Percentiles rank a stretch among this genome's conserved stretches.
These are phyloP conservation scores for Nicotiana knightiana DNA, from an alignment of 257 asterid species.

Conservation along the genomic window DNA sequence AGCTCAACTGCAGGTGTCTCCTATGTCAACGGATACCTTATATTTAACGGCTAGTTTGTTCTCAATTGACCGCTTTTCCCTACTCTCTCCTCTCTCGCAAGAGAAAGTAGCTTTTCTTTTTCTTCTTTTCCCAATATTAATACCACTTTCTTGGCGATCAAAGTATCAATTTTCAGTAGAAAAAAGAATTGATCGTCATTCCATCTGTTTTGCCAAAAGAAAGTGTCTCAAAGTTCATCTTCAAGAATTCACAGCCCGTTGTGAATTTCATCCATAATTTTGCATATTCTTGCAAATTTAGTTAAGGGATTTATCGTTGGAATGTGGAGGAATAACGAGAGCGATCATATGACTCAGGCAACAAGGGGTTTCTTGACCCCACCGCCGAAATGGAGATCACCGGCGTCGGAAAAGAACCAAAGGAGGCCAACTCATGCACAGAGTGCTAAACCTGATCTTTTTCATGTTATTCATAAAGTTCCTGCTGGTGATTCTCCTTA, in stretches of 20 bases:
- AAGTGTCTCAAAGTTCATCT: slow-evolving; percentile 4
- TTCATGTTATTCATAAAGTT: slow-evolving; percentile 67
- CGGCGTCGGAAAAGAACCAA: slow-evolving; percentile 51
- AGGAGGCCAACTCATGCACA: slow-evolving; percentile 24
- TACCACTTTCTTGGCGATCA: background rate
- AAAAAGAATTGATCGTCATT: background rate
- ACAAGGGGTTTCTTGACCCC: slow-evolving; percentile 71
- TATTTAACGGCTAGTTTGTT: slow-evolving; percentile 9
- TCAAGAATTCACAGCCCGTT: background rate
- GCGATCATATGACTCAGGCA: background rate
- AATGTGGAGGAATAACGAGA: slow-evolving; percentile 1
- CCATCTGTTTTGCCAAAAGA: background rate
- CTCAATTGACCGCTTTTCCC: background rate
- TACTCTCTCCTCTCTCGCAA: background rate
- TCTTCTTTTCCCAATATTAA: background rate
- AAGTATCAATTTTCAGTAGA: background rate
- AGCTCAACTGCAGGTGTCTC: background rate
- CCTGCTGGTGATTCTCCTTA: slow-evolving; percentile 91
- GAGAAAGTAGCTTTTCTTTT: slow-evolving; percentile 3
- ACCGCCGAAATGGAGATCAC: slow-evolving; percentile 51
- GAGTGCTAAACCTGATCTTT: slow-evolving; percentile 29
- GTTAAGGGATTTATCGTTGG: background rate
- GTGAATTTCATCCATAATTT: background rate
- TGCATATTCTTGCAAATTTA: background rate
- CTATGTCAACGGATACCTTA: background rate